phyloP scores from a whole-genome alignment of 2,329 filamentous ascomycete genomes.

The Ceratocystis colombiana region DNA sequence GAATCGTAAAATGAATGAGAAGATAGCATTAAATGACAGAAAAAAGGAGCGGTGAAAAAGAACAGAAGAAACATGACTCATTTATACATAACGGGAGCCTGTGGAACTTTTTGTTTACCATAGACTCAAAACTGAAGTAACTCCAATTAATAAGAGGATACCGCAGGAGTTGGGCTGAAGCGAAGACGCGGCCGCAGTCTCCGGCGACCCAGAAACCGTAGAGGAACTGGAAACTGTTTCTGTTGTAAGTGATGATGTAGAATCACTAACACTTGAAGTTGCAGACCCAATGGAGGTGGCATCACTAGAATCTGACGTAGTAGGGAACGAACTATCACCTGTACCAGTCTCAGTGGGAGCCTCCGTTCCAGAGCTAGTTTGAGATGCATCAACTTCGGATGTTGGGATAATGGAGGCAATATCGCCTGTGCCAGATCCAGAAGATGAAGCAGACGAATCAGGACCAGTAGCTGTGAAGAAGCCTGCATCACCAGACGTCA shows the following conservation, averaged over 20 bases:
- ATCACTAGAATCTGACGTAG: neutral
- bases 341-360: neutral
- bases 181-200: neutral
- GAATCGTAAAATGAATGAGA: neutral
- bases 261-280: neutral
- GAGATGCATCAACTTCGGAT: neutral
- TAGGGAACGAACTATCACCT: neutral
- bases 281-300: neutral
- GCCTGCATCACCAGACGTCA: neutral
- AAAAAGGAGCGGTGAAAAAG: neutral
- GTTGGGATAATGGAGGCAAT: neutral
- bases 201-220: neutral
- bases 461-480: neutral
- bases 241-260: neutral
- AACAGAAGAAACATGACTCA: neutral
- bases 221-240: neutral
- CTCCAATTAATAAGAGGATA: neutral
- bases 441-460: neutral
- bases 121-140: constrained; percentile 8
- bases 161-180: neutral
- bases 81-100: neutral
- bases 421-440: neutral
- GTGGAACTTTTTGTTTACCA: neutral
- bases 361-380: neutral
- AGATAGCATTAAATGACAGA: neutral